Percentiles rank a stretch among this genome's conserved stretches.
Evolutionary conservation across 2,329 filamentous ascomycete genomes (phyloP).

Genomic region (Eurotiales sp.): DNA sequence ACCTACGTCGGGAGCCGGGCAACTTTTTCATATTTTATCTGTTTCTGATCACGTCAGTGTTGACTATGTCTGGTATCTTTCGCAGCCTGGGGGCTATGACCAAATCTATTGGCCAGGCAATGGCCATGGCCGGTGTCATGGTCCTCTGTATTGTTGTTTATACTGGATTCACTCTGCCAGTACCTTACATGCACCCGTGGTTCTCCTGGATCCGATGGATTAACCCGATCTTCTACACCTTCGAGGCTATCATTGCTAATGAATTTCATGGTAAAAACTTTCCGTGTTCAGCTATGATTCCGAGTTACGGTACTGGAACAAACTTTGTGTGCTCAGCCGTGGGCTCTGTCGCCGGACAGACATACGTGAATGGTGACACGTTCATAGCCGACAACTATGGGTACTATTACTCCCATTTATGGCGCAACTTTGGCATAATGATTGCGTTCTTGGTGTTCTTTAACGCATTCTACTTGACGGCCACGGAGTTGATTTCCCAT

Average conservation of each 20-base stretch:
- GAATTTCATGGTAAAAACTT: constrained; percentile 28
- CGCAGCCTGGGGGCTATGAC: constrained; percentile 64
- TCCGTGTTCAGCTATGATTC: constrained; percentile 27
- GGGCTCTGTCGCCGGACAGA: constrained; percentile 49
- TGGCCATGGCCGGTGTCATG: constrained; percentile 43
- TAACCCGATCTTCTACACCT: constrained; percentile 30
- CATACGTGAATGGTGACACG: constrained; percentile 57
- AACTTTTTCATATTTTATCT: constrained; percentile 84
- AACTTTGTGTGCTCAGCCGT: constrained; percentile 25
- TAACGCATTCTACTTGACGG: constrained; percentile 59
- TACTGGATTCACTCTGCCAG: constrained; percentile 37
- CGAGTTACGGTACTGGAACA: constrained; percentile 16
- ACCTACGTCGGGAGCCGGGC: constrained; percentile 68
- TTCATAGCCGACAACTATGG: constrained; percentile 56
- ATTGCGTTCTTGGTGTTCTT: constrained; percentile 63
- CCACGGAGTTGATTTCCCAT: constrained; percentile 62
- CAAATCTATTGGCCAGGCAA: constrained; percentile 45
- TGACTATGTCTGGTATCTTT: constrained; percentile 85
- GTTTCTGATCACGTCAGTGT: constrained; percentile 66
- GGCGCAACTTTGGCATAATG: constrained; percentile 68
- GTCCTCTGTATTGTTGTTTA: constrained; percentile 31
- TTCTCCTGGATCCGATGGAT: constrained; percentile 41
- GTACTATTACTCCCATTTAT: constrained; percentile 57
- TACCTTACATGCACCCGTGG: constrained; percentile 47
- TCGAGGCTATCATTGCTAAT: constrained; percentile 28